Evolutionary conservation across 2,329 filamentous ascomycete genomes (phyloP), one percentile per base, ranked within the genome.

Genomic region (Fusarium praegraminearum): DNA sequence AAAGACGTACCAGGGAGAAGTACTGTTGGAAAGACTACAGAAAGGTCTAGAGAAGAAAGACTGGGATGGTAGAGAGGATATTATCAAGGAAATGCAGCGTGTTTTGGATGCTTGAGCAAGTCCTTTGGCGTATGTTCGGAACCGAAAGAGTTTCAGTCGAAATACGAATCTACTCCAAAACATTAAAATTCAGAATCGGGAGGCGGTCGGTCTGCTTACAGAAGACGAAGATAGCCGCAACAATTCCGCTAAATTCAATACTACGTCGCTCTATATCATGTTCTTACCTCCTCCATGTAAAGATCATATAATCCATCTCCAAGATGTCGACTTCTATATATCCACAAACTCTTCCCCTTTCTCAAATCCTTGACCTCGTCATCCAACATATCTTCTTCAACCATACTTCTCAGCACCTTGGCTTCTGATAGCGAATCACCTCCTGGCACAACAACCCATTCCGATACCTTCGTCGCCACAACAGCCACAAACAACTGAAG

Each of bases 361-460:
- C 2, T 22, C 5, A 2, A 12, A 7, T 36, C 22, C 15, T 46
- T 35, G 0, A 11, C 4, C 18, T 46, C 26, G 2, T 36, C 13
- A 5, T 55, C 52, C 11, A 28, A 12, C 3, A 16, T 12, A 22
- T 50, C 44, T 2, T 38, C 20, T 4, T 50, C 36, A 7, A 65
- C 41, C 62, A 65, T 63, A 9, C 16, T 13, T 4, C 46, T 41
- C 15, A 63, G 24, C 11, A 65, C 36, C 11, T 51, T 41, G 0
- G 58, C 62, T 20, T 65, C 62, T 3, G 51, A 46, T 2, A 65
- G 18, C 2, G 62, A 24, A 10, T 62, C 52, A 1, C 46, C 35
- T 0, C 43, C 35, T 2, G 62, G 62, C 5, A 65, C 51, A 33
- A 65, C 45, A 8, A 65, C 58, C 3, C 20, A 8, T 13, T 57